Evolutionary conservation across 2,329 filamentous ascomycete species (phyloP).

Genomic region (Bipolaris cookei): DNA sequence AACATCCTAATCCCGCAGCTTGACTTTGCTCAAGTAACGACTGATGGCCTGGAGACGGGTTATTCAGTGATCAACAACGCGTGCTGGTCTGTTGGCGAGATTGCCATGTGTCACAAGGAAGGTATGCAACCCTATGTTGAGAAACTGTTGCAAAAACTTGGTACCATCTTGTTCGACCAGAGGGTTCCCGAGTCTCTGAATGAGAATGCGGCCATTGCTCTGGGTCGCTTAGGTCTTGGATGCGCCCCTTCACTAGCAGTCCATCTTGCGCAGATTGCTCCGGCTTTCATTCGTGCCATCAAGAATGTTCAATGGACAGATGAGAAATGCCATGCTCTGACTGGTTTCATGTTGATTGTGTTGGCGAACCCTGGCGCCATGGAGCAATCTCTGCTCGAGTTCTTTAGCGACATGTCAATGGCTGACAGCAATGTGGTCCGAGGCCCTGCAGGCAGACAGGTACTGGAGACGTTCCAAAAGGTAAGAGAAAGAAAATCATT

Average conservation of each 20-base stretch:
- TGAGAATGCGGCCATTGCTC: slow-evolving; percentile 92
- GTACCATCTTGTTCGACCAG: slow-evolving; percentile 83
- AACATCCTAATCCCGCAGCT: slow-evolving; percentile 86
- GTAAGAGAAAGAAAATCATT: slow-evolving; percentile 56
- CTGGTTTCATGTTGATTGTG: slow-evolving; percentile 86
- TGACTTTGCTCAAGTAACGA: slow-evolving; percentile 70
- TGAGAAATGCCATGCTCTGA: slow-evolving; percentile 92
- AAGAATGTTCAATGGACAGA: slow-evolving; percentile 84
- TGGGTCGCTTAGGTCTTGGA: slow-evolving; percentile 84
- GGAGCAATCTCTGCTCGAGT: slow-evolving; percentile 81
- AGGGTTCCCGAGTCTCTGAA: slow-evolving; percentile 84
- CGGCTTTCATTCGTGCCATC: slow-evolving; percentile 82
- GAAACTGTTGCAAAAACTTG: slow-evolving; percentile 75
- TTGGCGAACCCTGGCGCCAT: slow-evolving; percentile 88
- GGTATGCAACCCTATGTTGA: slow-evolving; percentile 79
- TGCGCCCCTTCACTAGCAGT: slow-evolving; percentile 79
- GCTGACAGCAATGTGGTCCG: slow-evolving; percentile 62
- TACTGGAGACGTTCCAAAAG: slow-evolving; percentile 68
- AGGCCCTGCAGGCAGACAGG: slow-evolving; percentile 68
- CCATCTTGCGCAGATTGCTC: slow-evolving; percentile 78
- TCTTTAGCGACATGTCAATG: slow-evolving; percentile 82
- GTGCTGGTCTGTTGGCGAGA: slow-evolving; percentile 95
- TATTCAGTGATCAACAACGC: slow-evolving; percentile 98
- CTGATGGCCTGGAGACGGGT: slow-evolving; percentile 81
- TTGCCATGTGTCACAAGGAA: slow-evolving; percentile 76